phyloP scores from a whole-genome alignment of 306 rosid species.

The Cicer pinnatifidum region DNA sequence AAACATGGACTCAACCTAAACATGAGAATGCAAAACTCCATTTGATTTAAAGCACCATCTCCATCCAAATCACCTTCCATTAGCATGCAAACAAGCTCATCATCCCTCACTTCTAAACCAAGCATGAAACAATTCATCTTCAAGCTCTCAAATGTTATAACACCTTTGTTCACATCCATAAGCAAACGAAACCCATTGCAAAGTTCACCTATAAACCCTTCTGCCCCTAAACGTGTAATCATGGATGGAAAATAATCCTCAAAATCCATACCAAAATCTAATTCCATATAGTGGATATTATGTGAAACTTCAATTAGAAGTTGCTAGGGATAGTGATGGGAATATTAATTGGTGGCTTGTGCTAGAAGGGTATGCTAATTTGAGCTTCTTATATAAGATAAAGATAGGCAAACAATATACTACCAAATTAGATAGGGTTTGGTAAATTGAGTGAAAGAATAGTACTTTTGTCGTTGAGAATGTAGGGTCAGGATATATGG shows the following conservation, averaged over 20 bases:
- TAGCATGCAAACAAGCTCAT: slow-evolving; percentile 64
- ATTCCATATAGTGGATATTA: slow-evolving; percentile 36
- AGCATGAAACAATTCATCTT: slow-evolving; percentile 54
- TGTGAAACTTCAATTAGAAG: not conserved
- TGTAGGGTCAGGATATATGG: not conserved
- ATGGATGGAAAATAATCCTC: slow-evolving; percentile 74
- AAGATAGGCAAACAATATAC: not conserved
- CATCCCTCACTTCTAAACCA: slow-evolving; percentile 62
- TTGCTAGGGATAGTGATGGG: not conserved
- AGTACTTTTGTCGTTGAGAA: not conserved
- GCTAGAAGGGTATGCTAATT: slow-evolving; percentile 30
- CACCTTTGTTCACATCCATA: slow-evolving; percentile 69
- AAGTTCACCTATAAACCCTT: slow-evolving; percentile 64
- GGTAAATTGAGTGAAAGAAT: not conserved
- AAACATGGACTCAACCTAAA: slow-evolving; percentile 70
- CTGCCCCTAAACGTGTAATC: slow-evolving; percentile 59
- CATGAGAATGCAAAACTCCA: slow-evolving; percentile 79
- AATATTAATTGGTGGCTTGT: slow-evolving; percentile 24
- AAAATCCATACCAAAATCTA: slow-evolving; percentile 49
- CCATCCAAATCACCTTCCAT: slow-evolving; percentile 80
- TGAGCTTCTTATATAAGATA: slow-evolving; percentile 40
- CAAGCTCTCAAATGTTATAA: slow-evolving; percentile 79
- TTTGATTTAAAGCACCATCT: slow-evolving; percentile 66
- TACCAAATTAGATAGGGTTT: not conserved
- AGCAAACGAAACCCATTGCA: slow-evolving; percentile 63